Conservation (phyloP, 768 basidiomycete species). For the Strobilomyces dryophilus region DNA sequence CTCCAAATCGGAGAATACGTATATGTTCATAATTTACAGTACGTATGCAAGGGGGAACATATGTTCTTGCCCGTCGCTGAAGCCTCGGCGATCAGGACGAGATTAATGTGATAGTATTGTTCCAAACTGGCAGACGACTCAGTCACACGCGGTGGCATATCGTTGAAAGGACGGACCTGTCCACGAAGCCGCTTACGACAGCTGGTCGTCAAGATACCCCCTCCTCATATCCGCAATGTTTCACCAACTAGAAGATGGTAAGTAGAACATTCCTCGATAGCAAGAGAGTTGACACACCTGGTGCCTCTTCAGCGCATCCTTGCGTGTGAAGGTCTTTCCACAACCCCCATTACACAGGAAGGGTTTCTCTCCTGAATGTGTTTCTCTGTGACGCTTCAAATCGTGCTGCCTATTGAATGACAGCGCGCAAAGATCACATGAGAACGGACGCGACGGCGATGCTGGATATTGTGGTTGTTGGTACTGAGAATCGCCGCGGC, state of each 20-base stretch:
- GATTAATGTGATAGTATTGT: conserved; percentile 25
- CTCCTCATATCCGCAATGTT: conserved; percentile 72
- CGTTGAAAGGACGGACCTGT: conserved; percentile 13
- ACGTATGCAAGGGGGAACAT: conserved; percentile 25
- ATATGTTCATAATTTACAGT: conserved; percentile 29
- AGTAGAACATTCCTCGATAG: conserved; percentile 8
- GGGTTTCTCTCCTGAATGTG: conserved; percentile 82
- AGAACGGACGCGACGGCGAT: conserved; percentile 58
- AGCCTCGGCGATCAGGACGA: conserved; percentile 15
- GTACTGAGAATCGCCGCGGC: conserved; percentile 25
- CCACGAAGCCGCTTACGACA: conserved; percentile 16
- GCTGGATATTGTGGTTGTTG: conserved; percentile 46
- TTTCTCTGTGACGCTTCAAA: conserved; percentile 78
- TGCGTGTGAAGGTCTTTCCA: conserved; percentile 83
- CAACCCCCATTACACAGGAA: conserved; percentile 81
- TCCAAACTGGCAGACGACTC: conserved; percentile 18
- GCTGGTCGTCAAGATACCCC: conserved; percentile 29
- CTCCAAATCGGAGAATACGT: conserved; percentile 10
- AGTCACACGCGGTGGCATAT: conserved; percentile 15
- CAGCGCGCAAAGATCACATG: conserved; percentile 69
- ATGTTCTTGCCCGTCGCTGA: conserved; percentile 12
- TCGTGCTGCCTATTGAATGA: conserved; percentile 88
- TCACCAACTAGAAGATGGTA: conserved; percentile 54
- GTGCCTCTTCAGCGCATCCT: conserved; percentile 83
- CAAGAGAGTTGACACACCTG: conserved; percentile 47